Base-by-base conservation (phyloP, 176 grass and related monocot species). In the Paspalum vaginatum region DNA sequence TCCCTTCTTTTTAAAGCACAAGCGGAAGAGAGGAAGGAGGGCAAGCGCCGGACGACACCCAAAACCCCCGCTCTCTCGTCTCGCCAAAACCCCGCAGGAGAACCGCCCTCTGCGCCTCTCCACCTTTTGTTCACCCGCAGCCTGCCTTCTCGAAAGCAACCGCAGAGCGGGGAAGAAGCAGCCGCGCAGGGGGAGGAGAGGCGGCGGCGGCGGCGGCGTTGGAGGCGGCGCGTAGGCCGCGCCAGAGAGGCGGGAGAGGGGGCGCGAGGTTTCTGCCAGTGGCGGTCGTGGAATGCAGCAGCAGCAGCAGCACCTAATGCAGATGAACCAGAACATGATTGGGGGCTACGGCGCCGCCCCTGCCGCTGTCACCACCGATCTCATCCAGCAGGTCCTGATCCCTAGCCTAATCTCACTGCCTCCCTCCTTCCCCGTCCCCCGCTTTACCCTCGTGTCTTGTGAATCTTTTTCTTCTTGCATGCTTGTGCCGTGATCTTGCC, bases 311-410 rank as follows among this genome's bases (percentile, higher is more conserved):
- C 90, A 92, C 88, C 87, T 96, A 82, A 92, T 96, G 93, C 93
- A 96, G 90, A 92, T 96, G 93, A 96, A 96, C 93, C 93, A 92
- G 90, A 78, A 65, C 74, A 91, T 96, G 90, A 96, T 96, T 83
- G 93, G 93, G 79, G 87, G 93, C 68, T 96, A 92, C 79, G 88
- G 84, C 61, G 87, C 87, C 65, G 88, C 93, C 48, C 88, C 93
- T 84, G 60, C 82, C 44, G 61, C 87, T 82, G 90, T 93, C 82
- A 96, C 93, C 75, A 96, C 93, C 84, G 93, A 96, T 92, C 85
- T 92, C 82, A 96, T 96, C 47, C 93, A 96, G 81, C 93, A 96
- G 93, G 93, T 92, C 83, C 61, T 84, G 51, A 81, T 85, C 73
- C 79, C 57, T 60, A 8, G 42, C 38, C 20, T 70, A 37, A 76